Percentiles rank a stretch among this genome's conserved stretches.
phyloP scores from a whole-genome alignment of 2,329 filamentous ascomycete species.

The Cladosporium colombiae region DNA sequence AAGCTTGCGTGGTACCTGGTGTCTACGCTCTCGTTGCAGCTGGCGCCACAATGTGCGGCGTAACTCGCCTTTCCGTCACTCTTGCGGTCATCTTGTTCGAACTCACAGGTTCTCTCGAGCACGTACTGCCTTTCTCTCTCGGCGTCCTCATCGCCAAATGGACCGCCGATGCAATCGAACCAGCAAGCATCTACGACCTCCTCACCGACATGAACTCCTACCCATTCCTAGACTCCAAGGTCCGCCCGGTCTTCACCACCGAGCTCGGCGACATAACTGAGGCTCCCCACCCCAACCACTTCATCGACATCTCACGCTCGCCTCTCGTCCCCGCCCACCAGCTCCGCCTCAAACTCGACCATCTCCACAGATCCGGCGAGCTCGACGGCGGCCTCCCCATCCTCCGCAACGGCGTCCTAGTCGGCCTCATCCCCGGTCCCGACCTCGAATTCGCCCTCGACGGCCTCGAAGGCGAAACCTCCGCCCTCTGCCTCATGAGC shows the following conservation, averaged over 20 bases:
- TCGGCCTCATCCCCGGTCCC: slow-evolving; percentile 88
- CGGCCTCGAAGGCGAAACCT: slow-evolving; percentile 70
- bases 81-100: slow-evolving; percentile 95
- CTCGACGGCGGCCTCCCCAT: slow-evolving; percentile 91
- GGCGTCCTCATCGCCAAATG: slow-evolving; percentile 95
- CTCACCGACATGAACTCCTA: slow-evolving; percentile 97
- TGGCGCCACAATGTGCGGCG: slow-evolving; percentile 96
- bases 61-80: slow-evolving; percentile 89
- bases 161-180: slow-evolving; percentile 94
- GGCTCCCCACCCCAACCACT: slow-evolving; percentile 69
- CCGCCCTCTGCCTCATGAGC: slow-evolving; percentile 79
- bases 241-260: slow-evolving; percentile 85
- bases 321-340: slow-evolving; percentile 74
- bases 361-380: slow-evolving; percentile 81
- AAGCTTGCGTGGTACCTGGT: slow-evolving; percentile 90
- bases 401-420: slow-evolving; percentile 72
- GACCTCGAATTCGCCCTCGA: slow-evolving; percentile 93
- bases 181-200: slow-evolving; percentile 91
- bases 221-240: slow-evolving; percentile 95
- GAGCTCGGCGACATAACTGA: slow-evolving; percentile 85
- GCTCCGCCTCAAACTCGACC: slow-evolving; percentile 77
- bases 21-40: slow-evolving; percentile 94
- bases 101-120: slow-evolving; percentile 89
- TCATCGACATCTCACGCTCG: slow-evolving; percentile 86
- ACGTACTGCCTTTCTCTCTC: slow-evolving; percentile 91